Percentiles rank a stretch among this genome's conserved stretches.
These are phyloP conservation scores for Conticribra weissflogii DNA, from an alignment of 108 stramenopile genomes.

Conservation along the genomic window DNA sequence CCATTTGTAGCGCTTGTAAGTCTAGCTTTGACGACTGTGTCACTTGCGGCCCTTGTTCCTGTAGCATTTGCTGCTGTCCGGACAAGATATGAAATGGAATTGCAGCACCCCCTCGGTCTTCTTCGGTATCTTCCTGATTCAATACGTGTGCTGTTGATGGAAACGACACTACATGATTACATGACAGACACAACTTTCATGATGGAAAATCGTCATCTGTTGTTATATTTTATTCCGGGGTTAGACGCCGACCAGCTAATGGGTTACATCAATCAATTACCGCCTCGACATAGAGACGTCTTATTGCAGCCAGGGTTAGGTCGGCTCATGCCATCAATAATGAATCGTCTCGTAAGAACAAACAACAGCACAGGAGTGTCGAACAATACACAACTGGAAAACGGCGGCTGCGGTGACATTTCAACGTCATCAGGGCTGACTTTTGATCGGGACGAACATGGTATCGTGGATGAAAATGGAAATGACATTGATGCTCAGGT, in stretches of 20 bases:
- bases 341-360: slow-evolving; percentile 33
- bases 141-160: slow-evolving; percentile 46
- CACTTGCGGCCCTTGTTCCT: slow-evolving; percentile 36
- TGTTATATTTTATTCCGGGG: slow-evolving; percentile 82
- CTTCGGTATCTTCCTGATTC: slow-evolving; percentile 58
- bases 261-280: slow-evolving; percentile 63
- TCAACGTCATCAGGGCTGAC: slow-evolving; percentile 36
- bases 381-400: slow-evolving; percentile 18
- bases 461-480: slow-evolving; percentile 16
- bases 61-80: slow-evolving; percentile 29
- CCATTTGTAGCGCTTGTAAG: slow-evolving; percentile 41
- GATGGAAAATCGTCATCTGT: slow-evolving; percentile 57
- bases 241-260: slow-evolving; percentile 58
- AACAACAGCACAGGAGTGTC: slow-evolving; percentile 10
- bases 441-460: slow-evolving; percentile 22
- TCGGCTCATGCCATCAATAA: slow-evolving; percentile 48
- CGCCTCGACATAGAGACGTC: slow-evolving; percentile 58
- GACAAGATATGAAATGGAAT: slow-evolving; percentile 36
- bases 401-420: slow-evolving; percentile 36
- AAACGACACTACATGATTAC: slow-evolving; percentile 68
- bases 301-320: slow-evolving; percentile 62
- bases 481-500: slow-evolving; percentile 23
- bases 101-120: slow-evolving; percentile 42
- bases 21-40: slow-evolving; percentile 27
- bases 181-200: slow-evolving; percentile 56